phyloP scores from a whole-genome alignment of 805 yeast species.

The Pichia paraexigua region DNA sequence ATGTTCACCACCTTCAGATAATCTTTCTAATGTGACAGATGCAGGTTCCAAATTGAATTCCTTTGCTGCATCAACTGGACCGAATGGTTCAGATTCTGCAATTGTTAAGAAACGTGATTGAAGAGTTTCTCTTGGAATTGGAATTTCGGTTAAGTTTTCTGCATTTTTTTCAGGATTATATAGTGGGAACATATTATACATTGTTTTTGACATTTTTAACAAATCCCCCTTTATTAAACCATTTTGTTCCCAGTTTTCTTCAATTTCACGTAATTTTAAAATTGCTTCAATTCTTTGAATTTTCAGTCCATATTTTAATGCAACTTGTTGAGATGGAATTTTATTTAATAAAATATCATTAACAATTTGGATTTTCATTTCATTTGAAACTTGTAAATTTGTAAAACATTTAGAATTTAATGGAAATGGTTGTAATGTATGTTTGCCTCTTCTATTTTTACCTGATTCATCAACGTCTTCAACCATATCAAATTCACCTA shows the following conservation, averaged over 20 bases:
- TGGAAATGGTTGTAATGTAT: constrained; percentile 72
- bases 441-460: constrained; percentile 12
- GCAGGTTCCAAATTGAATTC: constrained; percentile 86
- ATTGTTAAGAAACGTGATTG: constrained; percentile 79
- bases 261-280: constrained; percentile 56
- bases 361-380: constrained; percentile 53
- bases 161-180: constrained; percentile 40
- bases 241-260: constrained; percentile 48
- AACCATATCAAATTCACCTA: constrained; percentile 10
- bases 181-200: constrained; percentile 80
- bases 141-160: constrained; percentile 90
- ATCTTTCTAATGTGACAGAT: constrained; percentile 58
- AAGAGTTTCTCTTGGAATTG: constrained; percentile 75
- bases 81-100: constrained; percentile 92
- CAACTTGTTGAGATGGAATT: constrained; percentile 60
- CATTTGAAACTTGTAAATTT: constrained; percentile 49
- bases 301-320: constrained; percentile 71
- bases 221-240: constrained; percentile 52
- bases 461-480: constrained; percentile 15
- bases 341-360: constrained; percentile 42
- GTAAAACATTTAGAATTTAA: constrained; percentile 62
- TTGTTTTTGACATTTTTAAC: constrained; percentile 45
- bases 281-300: constrained; percentile 89
- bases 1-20: constrained; percentile 53
- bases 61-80: constrained; percentile 90